Evolutionary conservation across 257 asterid species (phyloP).

Genomic region (Solanum sparsipilum): DNA sequence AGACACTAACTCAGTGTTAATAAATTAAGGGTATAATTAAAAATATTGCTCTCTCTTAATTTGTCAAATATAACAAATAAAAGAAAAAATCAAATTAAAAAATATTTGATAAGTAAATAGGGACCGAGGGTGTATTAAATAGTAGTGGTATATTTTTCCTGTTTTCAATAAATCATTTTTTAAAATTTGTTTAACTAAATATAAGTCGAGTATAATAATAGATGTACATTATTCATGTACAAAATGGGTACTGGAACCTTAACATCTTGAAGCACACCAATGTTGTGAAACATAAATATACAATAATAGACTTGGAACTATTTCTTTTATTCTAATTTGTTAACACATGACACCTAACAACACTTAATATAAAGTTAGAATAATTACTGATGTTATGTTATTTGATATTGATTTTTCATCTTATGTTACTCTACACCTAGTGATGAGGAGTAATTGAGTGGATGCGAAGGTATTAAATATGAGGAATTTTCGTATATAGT

Average conservation of each 20-base stretch:
- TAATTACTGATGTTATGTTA: background rate
- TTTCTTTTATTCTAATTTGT: background rate
- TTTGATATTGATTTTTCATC: background rate
- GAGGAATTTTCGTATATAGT: background rate
- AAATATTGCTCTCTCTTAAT: no score
- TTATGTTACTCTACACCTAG: background rate
- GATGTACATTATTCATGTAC: background rate
- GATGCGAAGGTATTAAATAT: background rate
- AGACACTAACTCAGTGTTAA: no score
- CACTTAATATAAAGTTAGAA: background rate
- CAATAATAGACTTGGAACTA: background rate
- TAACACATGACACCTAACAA: background rate
- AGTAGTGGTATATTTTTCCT: background rate
- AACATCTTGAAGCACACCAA: slow-evolving; percentile 7
- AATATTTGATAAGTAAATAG: no score
- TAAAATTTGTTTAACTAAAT: background rate
- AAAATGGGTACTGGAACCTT: background rate
- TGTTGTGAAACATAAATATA: background rate
- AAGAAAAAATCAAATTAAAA: no score
- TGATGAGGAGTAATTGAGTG: background rate
- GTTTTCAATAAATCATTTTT: background rate
- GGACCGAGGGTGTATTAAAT: no score
- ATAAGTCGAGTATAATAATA: background rate
- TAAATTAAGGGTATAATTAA: no score
- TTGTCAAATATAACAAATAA: no score